Conservation (phyloP, 768 basidiomycete species). For the Podaxis sp. region DNA sequence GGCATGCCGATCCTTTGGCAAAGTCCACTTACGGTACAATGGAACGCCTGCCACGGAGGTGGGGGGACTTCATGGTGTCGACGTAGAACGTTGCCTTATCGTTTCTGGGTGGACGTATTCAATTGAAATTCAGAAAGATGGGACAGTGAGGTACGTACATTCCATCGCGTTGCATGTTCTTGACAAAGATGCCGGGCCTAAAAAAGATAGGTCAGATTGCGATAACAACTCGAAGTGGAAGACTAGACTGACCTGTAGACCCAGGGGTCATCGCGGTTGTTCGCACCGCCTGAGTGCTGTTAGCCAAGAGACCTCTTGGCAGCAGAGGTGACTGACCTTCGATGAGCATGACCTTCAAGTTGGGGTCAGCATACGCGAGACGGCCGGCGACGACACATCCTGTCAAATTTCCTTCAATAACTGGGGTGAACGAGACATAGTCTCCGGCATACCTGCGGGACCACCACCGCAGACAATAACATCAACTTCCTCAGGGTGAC, state of each 20-base stretch:
- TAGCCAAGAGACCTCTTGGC: neutral
- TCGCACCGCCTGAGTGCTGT: slow-evolving; percentile 52
- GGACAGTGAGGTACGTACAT: slow-evolving; percentile 40
- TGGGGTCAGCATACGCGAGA: slow-evolving; percentile 70
- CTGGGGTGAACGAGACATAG: neutral
- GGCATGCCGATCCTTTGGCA: neutral
- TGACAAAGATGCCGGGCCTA: slow-evolving; percentile 67
- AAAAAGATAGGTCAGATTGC: neutral
- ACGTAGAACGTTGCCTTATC: slow-evolving; percentile 75
- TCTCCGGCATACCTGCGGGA: slow-evolving; percentile 46
- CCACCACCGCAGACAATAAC: slow-evolving; percentile 71
- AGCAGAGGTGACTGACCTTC: slow-evolving; percentile 44
- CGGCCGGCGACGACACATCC: slow-evolving; percentile 71
- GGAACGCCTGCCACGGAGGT: slow-evolving; percentile 61
- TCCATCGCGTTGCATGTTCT: slow-evolving; percentile 71
- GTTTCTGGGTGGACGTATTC: slow-evolving; percentile 41
- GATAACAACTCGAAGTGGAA: neutral
- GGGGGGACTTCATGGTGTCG: slow-evolving; percentile 55
- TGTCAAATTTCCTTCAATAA: slow-evolving; percentile 14
- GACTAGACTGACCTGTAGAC: slow-evolving; percentile 51
- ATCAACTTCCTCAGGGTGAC: slow-evolving; percentile 71
- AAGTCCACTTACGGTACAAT: slow-evolving; percentile 60
- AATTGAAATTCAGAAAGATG: neutral
- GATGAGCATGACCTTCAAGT: slow-evolving; percentile 72
- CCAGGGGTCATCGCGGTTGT: slow-evolving; percentile 75